Base-by-base conservation (phyloP, 2,329 filamentous ascomycete species). In the Chrysoporthe deuterocubensis region DNA sequence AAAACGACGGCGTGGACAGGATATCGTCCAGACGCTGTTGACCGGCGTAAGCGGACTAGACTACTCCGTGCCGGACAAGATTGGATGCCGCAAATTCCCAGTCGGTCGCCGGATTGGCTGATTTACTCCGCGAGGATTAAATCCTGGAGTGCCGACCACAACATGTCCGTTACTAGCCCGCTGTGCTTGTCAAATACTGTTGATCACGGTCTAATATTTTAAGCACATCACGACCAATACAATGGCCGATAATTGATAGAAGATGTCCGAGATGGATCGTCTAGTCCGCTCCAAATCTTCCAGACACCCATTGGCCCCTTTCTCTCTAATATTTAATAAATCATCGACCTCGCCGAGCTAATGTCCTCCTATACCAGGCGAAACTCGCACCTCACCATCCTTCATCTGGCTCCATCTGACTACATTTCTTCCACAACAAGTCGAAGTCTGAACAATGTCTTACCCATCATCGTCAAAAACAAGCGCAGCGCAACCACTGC, bases 41-140 rank as follows among this genome's bases (percentile, higher is more conserved):
- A n/a, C 16, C 59, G 59, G 59, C 42, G 21, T 61, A 61, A 48
- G 40, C 59, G 42, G 57, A 40, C 57, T 32, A n/a, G 2, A 34
- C 44, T 32, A 18, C 11, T 8, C 59, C 43, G 59, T 26, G 59
- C 26, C 42, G 42, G n/a, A 34, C 26, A 16, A 48, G 11, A 44
- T 34, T 4, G 4, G 59, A 9, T 13, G 7, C 43, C 59, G 11
- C n/a, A 14, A 46, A 43, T 21, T 14, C n/a, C 11, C 4, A 60
- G 57, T 7, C 3, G 40, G 9, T 46, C 34, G 13, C 34, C 18
- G 56, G 56, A 60, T 60, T 44, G 57, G 57, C 57, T 44, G 40
- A 14, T 13, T 7, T 32, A 60, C 18, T 21, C 40, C 57, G 57
- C 16, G n/a, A 40, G 14, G 26, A 16, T 26, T 32, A 11, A 7